A percentile compares a stretch with the other conserved stretches of the same genome.
Conservation (phyloP, 2,329 filamentous ascomycete species). For the Fusarium sp. region DNA sequence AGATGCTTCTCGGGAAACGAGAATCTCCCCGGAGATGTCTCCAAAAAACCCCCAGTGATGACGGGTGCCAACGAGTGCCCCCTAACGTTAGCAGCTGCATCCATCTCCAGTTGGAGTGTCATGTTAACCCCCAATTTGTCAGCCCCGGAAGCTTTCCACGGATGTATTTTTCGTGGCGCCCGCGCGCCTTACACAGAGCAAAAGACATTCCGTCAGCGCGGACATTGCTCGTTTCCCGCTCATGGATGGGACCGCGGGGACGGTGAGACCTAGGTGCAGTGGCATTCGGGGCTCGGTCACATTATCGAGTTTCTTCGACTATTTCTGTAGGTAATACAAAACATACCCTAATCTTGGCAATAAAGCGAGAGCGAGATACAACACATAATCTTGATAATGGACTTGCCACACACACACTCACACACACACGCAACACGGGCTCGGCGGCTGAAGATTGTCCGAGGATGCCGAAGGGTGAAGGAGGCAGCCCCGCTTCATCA, state of each 20-base stretch:
- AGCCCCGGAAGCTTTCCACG: conserved; percentile 9
- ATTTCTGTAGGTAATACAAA: neutral
- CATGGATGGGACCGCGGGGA: neutral
- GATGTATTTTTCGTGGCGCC: conserved; percentile 3
- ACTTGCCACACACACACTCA: conserved; percentile 20
- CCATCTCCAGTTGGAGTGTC: conserved; percentile 22
- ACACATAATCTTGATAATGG: conserved; percentile 10
- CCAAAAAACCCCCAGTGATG: conserved; percentile 10
- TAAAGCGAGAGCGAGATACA: neutral
- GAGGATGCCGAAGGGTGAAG: conserved; percentile 30
- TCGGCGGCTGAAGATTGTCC: conserved; percentile 35
- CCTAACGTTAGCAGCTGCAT: conserved; percentile 18
- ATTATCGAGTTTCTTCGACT: neutral
- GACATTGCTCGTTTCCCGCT: neutral
- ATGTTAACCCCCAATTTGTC: conserved; percentile 33
- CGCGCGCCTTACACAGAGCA: conserved; percentile 3
- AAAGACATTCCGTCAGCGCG: neutral
- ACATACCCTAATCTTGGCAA: neutral
- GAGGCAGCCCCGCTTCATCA: conserved; percentile 23
- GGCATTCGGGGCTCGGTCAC: neutral
- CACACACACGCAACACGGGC: neutral
- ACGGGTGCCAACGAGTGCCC: conserved; percentile 2
- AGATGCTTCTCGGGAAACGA: neutral
- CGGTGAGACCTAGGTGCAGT: neutral
- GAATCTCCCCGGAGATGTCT: neutral